These are phyloP conservation scores for Cladosporium cucumerinum DNA, from an alignment of 2,329 filamentous ascomycete genomes.

Conservation along the genomic window DNA sequence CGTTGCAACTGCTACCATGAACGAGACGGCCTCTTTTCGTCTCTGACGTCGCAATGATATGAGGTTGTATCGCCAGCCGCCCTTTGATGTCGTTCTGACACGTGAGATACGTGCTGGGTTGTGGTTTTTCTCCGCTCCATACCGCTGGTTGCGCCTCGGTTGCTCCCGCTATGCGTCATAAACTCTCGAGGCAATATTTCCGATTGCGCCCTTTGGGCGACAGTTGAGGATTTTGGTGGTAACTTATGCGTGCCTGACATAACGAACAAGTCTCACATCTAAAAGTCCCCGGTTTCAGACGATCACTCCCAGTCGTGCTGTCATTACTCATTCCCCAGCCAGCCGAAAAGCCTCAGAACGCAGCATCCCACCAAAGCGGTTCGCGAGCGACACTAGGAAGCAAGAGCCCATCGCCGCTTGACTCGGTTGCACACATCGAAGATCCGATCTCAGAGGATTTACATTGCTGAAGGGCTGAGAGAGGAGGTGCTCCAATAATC, in stretches of 20 bases:
- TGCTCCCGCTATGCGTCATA: constrained; percentile 2
- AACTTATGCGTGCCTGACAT: background rate
- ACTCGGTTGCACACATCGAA: background rate
- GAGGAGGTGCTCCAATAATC: background rate
- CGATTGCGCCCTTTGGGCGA: background rate
- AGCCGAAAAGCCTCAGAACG: background rate
- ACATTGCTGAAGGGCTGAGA: background rate
- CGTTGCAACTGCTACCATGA: background rate
- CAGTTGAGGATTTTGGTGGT: background rate
- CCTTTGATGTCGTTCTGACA: background rate
- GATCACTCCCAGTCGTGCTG: background rate
- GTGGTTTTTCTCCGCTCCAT: background rate
- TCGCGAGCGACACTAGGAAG: background rate
- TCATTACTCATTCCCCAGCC: background rate
- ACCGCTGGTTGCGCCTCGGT: background rate
- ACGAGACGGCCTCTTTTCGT: constrained; percentile 1
- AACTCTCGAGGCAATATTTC: background rate
- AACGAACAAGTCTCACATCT: constrained; percentile 1
- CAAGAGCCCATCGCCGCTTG: background rate
- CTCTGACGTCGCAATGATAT: constrained; percentile 1
- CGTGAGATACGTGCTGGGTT: background rate
- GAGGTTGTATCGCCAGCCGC: background rate
- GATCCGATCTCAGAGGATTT: background rate
- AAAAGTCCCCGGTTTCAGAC: constrained; percentile 1
- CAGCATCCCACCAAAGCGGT: background rate